Conservation (phyloP, 1,284 basidiomycete genomes). For the Rhodotorula sp. region DNA sequence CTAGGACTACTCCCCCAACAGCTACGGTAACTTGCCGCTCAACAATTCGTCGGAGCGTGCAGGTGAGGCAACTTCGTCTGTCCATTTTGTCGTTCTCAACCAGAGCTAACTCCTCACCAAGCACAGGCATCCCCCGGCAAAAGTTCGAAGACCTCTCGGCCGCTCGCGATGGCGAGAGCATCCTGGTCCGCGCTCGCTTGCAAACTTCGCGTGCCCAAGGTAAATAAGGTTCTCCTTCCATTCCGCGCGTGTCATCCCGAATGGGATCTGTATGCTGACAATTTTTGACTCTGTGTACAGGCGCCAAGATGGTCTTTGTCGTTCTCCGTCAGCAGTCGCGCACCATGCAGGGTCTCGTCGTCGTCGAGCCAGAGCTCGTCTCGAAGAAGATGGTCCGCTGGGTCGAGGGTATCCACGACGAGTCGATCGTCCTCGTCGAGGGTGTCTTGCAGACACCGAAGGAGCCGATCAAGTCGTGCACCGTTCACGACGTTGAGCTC, state of each 20-base stretch:
- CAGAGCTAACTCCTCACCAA: background rate
- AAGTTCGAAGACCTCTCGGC: conserved; percentile 69
- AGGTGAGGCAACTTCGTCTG: conserved; percentile 45
- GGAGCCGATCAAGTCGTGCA: conserved; percentile 86
- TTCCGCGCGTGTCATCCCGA: background rate
- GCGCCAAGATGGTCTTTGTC: conserved; percentile 89
- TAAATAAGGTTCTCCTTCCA: conserved; percentile 46
- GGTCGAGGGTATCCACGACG: conserved; percentile 72
- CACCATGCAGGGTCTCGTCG: conserved; percentile 85
- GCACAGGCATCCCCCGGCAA: conserved; percentile 49
- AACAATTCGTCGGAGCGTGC: conserved; percentile 79
- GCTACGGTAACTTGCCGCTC: conserved; percentile 86
- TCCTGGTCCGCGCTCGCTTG: conserved; percentile 84
- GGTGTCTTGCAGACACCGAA: conserved; percentile 76
- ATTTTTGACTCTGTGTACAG: conserved; percentile 38
- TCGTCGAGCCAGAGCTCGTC: conserved; percentile 73
- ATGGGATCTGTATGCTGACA: background rate
- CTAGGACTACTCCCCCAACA: conserved; percentile 78
- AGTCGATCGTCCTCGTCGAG: conserved; percentile 91
- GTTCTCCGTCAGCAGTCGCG: conserved; percentile 84
- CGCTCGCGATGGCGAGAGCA: conserved; percentile 70
- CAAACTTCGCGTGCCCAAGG: conserved; percentile 89
- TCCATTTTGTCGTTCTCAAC: background rate
- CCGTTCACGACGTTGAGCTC: conserved; percentile 84
- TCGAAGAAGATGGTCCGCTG: conserved; percentile 99